Percentiles rank a stretch among this genome's conserved stretches.
Conservation (phyloP, 805 yeast species). For the Isabelozyma gotoi region DNA sequence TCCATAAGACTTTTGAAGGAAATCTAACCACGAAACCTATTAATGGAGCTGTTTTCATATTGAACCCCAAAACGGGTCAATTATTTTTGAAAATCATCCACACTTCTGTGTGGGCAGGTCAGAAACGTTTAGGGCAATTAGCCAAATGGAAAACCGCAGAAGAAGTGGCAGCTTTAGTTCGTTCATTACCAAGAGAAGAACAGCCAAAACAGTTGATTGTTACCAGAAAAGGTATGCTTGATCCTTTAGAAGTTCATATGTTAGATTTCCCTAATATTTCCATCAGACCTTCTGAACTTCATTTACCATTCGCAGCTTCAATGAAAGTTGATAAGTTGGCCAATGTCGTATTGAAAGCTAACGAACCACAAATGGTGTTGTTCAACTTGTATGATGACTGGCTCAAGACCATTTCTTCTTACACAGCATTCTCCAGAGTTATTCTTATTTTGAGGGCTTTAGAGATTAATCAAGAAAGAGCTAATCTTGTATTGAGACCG, state of each 20-base stretch:
- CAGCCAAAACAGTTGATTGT: slow-evolving; percentile 92
- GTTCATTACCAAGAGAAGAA: slow-evolving; percentile 89
- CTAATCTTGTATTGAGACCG: slow-evolving; percentile 74
- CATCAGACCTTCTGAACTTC: slow-evolving; percentile 84
- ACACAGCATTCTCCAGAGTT: slow-evolving; percentile 90
- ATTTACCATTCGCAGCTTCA: slow-evolving; percentile 86
- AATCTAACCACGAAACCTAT: slow-evolving; percentile 88
- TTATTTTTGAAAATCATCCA: slow-evolving; percentile 86
- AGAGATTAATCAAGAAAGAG: slow-evolving; percentile 71
- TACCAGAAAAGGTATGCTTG: slow-evolving; percentile 86
- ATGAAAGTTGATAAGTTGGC: slow-evolving; percentile 77
- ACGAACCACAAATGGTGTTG: slow-evolving; percentile 89
- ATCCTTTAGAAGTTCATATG: slow-evolving; percentile 96
- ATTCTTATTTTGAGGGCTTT: slow-evolving; percentile 80
- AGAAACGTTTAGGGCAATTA: slow-evolving; percentile 85
- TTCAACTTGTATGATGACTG: slow-evolving; percentile 95
- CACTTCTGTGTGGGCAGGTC: slow-evolving; percentile 96
- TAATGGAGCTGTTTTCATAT: slow-evolving; percentile 87
- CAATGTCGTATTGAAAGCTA: slow-evolving; percentile 78
- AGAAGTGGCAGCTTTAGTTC: slow-evolving; percentile 86
- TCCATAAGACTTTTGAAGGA: slow-evolving; percentile 90
- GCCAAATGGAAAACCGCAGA: slow-evolving; percentile 99
- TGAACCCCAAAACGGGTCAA: slow-evolving; percentile 91
- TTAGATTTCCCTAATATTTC: slow-evolving; percentile 91
- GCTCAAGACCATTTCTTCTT: slow-evolving; percentile 78